Conservation (phyloP, 495 filamentous ascomycete genomes). For the Penicillium coprophilum region DNA sequence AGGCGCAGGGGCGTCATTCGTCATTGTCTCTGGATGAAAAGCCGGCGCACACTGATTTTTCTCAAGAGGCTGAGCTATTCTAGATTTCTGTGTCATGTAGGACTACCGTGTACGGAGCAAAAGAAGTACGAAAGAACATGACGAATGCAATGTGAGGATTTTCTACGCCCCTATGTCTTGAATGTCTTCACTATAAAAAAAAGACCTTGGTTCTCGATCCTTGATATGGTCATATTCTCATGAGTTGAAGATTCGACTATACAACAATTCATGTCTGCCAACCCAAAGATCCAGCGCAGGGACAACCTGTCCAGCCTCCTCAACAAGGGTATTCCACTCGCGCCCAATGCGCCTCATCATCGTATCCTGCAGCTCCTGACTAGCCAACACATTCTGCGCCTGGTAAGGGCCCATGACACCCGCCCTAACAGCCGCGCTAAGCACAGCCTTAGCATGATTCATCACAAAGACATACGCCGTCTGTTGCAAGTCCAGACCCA, state of each 20-base stretch:
- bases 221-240: conserved; percentile 25
- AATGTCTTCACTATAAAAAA: neutral
- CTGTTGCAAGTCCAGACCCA: conserved; percentile 61
- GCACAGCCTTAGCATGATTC: conserved; percentile 81
- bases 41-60: conserved; percentile 19
- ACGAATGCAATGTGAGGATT: conserved; percentile 23
- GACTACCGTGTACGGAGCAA: conserved; percentile 27
- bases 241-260: conserved; percentile 94
- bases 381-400: conserved; percentile 78
- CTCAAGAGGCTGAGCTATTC: conserved; percentile 12
- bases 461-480: conserved; percentile 84
- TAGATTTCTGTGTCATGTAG: conserved; percentile 37
- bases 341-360: conserved; percentile 61
- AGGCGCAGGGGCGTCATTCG: conserved; percentile 17
- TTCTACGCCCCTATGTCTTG: conserved; percentile 1
- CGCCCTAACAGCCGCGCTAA: conserved; percentile 86
- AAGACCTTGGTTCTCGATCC: neutral
- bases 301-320: conserved; percentile 82
- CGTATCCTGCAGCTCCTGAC: conserved; percentile 56
- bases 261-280: conserved; percentile 90
- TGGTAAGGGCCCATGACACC: conserved; percentile 91
- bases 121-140: conserved; percentile 10
- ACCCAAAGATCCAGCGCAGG: conserved; percentile 92
- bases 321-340: conserved; percentile 59
- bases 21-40: conserved; percentile 32